These are phyloP conservation scores for Bacidia rubella DNA, from an alignment of 495 filamentous ascomycete genomes.

Conservation along the genomic window DNA sequence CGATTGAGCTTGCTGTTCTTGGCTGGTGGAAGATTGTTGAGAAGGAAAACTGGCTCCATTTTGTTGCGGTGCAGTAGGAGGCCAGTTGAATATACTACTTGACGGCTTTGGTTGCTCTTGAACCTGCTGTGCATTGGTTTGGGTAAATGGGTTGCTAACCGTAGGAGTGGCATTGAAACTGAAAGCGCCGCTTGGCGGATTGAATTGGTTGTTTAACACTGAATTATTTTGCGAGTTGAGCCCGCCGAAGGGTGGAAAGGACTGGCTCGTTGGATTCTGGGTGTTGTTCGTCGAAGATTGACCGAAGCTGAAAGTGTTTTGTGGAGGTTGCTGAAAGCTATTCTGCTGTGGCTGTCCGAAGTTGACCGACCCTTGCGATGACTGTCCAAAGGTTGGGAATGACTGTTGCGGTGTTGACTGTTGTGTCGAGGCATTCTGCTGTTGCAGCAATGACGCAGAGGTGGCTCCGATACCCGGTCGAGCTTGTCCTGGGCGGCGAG, in stretches of 20 bases:
- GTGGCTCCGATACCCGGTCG: slow-evolving; percentile 7
- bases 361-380: slow-evolving; percentile 23
- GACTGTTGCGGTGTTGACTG: slow-evolving; percentile 1
- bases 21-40: neutral
- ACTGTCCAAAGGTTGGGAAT: slow-evolving; percentile 2
- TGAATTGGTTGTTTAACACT: neutral
- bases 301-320: slow-evolving; percentile 10
- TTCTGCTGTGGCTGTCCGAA: slow-evolving; percentile 32
- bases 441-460: slow-evolving; percentile 1
- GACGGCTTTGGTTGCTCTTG: slow-evolving; percentile 13
- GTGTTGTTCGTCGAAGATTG: neutral
- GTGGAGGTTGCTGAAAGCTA: slow-evolving; percentile 21
- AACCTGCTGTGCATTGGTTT: slow-evolving; percentile 16
- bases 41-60: slow-evolving; percentile 6
- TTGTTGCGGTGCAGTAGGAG: slow-evolving; percentile 1
- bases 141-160: slow-evolving; percentile 31
- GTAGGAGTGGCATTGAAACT: slow-evolving; percentile 20
- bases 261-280: slow-evolving; percentile 9
- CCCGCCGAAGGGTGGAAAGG: slow-evolving; percentile 29
- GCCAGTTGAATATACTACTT: slow-evolving; percentile 2
- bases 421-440: neutral
- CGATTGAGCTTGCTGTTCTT: slow-evolving; percentile 8
- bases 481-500: slow-evolving; percentile 9
- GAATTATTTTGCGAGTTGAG: slow-evolving; percentile 23
- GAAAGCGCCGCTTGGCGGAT: slow-evolving; percentile 18